These are phyloP conservation scores for Rhodofomes roseus DNA, from an alignment of 1,284 basidiomycete genomes.

Conservation along the genomic window DNA sequence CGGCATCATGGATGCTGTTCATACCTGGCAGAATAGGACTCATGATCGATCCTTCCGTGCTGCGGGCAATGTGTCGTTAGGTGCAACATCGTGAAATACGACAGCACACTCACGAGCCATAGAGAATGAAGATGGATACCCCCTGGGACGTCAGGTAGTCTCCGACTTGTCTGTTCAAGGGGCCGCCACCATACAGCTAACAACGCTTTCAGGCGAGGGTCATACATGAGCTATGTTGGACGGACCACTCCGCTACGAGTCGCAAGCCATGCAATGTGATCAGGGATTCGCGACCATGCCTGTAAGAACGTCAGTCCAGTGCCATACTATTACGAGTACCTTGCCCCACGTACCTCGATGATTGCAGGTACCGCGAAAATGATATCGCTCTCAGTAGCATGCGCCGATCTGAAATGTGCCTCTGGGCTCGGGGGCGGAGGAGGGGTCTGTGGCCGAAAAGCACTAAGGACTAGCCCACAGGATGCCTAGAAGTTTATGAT, in stretches of 20 bases:
- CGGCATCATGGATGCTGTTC: neutral
- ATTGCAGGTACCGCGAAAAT: slow-evolving; percentile 21
- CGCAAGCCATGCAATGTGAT: slow-evolving; percentile 4
- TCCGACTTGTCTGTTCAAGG: slow-evolving; percentile 16
- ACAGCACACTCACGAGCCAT: slow-evolving; percentile 11
- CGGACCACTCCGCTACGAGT: neutral
- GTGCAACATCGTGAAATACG: neutral
- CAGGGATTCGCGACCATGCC: slow-evolving; percentile 5
- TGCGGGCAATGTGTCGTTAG: neutral
- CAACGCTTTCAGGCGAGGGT: neutral
- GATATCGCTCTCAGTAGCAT: slow-evolving; percentile 10
- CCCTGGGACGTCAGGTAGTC: slow-evolving; percentile 13
- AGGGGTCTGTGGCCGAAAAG: slow-evolving; percentile 16
- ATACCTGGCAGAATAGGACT: neutral
- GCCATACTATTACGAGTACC: neutral
- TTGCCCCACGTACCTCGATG: slow-evolving; percentile 10
- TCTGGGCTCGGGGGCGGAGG: slow-evolving; percentile 19
- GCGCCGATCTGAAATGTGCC: slow-evolving; percentile 7
- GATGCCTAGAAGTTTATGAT: slow-evolving; percentile 10
- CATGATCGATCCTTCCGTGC: neutral
- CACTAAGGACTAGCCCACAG: slow-evolving; percentile 10
- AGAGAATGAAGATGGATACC: slow-evolving; percentile 10
- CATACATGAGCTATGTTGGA: neutral
- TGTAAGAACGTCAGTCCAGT: too few relatives aligned
- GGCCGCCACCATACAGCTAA: slow-evolving; percentile 16